A percentile compares a stretch with the other conserved stretches of the same genome.
phyloP scores from a whole-genome alignment of 306 rosid genomes.

The Potentilla sterilis region DNA sequence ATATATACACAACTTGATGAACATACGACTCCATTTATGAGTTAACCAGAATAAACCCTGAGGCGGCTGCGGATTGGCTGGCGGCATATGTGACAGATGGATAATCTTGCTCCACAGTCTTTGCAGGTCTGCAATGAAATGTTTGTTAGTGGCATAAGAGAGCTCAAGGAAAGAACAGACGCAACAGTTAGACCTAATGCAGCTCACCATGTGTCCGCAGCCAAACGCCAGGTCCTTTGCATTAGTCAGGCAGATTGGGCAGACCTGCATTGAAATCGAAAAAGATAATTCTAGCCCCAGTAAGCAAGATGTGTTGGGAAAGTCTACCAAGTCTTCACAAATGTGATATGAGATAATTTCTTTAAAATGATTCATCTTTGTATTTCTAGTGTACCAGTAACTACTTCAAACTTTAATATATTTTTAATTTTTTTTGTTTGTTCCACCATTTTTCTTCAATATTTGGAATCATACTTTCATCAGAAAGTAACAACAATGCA shows the following conservation, averaged over 20 bases:
- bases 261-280: conserved; percentile 43
- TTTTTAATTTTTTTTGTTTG: neutral
- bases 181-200: conserved; percentile 5
- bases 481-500: neutral
- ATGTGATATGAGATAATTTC: neutral
- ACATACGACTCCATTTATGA: neutral
- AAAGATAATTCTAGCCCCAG: neutral
- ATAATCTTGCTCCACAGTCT: conserved; percentile 70
- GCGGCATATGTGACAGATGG: conserved; percentile 73
- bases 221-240: conserved; percentile 71
- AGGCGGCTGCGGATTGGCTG: conserved; percentile 66
- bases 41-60: conserved; percentile 66
- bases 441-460: neutral
- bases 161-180: neutral
- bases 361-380: neutral
- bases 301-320: neutral
- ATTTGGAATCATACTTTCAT: neutral
- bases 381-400: neutral
- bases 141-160: conserved; percentile 1
- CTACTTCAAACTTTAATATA: neutral
- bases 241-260: conserved; percentile 82
- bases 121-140: conserved; percentile 60
- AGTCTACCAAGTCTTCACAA: neutral
- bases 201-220: conserved; percentile 88
- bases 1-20: neutral